Evolutionary conservation across 1,284 basidiomycete genomes (phyloP), one percentile per base, ranked within the genome.

Genomic region (Mycena sp.): DNA sequence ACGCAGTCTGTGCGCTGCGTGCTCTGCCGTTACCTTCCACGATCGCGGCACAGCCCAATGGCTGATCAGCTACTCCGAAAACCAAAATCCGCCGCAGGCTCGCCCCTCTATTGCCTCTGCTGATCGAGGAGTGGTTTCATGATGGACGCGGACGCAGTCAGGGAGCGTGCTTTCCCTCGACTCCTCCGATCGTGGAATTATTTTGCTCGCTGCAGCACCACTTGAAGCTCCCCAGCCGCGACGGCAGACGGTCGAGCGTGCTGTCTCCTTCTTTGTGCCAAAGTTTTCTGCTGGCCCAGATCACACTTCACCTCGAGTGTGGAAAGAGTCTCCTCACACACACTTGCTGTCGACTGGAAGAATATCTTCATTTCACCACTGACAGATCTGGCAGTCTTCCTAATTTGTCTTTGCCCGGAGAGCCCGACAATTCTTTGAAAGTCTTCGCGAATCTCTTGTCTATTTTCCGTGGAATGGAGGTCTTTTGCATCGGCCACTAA

Each of bases 301-400:
- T 30, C 41, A n/a, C n/a, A n/a, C n/a, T n/a, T n/a, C n/a, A n/a
- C n/a, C n/a, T n/a, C n/a, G n/a, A n/a, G n/a, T n/a, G n/a, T n/a
- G n/a, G n/a, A n/a, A n/a, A n/a, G n/a, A n/a, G n/a, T n/a, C n/a
- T n/a, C n/a, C n/a, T n/a, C n/a, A n/a, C n/a, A n/a, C n/a, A n/a
- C n/a, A n/a, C n/a, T n/a, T n/a, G n/a, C n/a, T n/a, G n/a, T n/a
- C n/a, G n/a, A n/a, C n/a, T n/a, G n/a, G n/a, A n/a, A 14, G 32
- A 14, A 35, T 35, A 9, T 14, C 32, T 7, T 7, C 9, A 7
- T 35, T 14, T 35, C 32, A 35, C 14, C 29, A 16, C 28, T 40
- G 43, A 44, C 59, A 40, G 41, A 63, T 63, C 57, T 45, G 58
- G 65, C 26, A 67, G 58, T 60, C 45, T 63, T 63, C 65, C 58